These are phyloP conservation scores for Orbilia blumenaviensis DNA, from an alignment of 2,329 filamentous ascomycete species.

Conservation along the genomic window DNA sequence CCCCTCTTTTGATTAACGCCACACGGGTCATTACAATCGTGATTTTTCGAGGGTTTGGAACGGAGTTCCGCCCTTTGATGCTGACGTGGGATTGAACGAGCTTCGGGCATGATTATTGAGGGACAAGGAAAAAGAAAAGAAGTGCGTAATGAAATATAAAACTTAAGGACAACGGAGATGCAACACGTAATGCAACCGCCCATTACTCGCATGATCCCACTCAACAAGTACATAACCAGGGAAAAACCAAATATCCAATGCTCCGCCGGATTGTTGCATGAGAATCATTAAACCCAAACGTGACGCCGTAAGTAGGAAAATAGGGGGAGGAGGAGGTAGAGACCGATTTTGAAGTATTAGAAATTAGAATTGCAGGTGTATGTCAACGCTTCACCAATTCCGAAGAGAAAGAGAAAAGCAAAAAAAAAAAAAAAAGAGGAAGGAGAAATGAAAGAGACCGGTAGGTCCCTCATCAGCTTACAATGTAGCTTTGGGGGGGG, in stretches of 20 bases:
- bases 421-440: no score
- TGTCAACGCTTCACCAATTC: conserved; percentile 8
- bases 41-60: neutral
- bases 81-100: neutral
- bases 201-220: conserved; percentile 9
- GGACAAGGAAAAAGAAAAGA: neutral
- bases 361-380: conserved; percentile 18
- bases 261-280: conserved; percentile 19
- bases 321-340: neutral
- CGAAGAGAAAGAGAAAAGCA: neutral
- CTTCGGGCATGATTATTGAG: neutral
- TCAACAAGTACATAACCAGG: conserved; percentile 24
- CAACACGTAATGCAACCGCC: neutral
- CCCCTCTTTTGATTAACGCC: neutral
- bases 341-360: conserved; percentile 28
- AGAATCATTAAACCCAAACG: conserved; percentile 28
- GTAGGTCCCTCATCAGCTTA: no score
- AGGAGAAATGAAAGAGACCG: no score
- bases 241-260: conserved; percentile 25
- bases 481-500: no score
- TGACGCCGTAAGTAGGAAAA: conserved; percentile 21
- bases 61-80: neutral
- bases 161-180: neutral
- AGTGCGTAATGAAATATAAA: neutral
- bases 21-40: neutral